A percentile compares a stretch with the other conserved stretches of the same genome.
phyloP scores from a whole-genome alignment of 805 yeast species.

The Zygotorulaspora danielsina region DNA sequence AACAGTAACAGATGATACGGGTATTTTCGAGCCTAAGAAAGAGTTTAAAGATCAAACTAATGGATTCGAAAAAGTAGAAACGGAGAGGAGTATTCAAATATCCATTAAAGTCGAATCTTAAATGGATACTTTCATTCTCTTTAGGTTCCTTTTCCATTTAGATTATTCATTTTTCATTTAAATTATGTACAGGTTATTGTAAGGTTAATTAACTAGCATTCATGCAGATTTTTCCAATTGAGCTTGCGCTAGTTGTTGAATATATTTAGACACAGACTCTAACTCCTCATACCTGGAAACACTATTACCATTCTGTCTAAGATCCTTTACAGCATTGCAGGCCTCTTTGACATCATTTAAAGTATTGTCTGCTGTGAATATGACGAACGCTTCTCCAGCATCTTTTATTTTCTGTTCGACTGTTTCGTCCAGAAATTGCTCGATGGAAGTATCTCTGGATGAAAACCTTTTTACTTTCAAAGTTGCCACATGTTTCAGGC shows the following conservation, averaged over 20 bases:
- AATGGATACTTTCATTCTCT: background rate
- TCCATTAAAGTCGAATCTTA: background rate
- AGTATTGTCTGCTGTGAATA: slow-evolving; percentile 45
- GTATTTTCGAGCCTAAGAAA: slow-evolving; percentile 5
- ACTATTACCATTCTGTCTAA: slow-evolving; percentile 41
- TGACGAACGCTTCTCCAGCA: slow-evolving; percentile 43
- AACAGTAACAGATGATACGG: slow-evolving; percentile 9
- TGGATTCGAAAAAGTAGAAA: background rate
- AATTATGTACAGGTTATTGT: slow-evolving; percentile 6
- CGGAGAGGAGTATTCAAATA: background rate
- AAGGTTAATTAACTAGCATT: background rate
- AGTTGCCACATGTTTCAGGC: slow-evolving; percentile 64
- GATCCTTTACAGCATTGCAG: slow-evolving; percentile 40
- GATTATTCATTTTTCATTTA: slow-evolving; percentile 2
- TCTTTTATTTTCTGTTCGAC: slow-evolving; percentile 30
- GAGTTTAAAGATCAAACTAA: slow-evolving; percentile 9
- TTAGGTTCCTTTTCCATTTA: background rate
- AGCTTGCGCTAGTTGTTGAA: slow-evolving; percentile 26
- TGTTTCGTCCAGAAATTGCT: slow-evolving; percentile 27
- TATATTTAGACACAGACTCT: slow-evolving; percentile 34
- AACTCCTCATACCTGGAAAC: slow-evolving; percentile 37
- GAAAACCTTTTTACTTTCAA: slow-evolving; percentile 58
- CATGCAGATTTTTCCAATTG: slow-evolving; percentile 11
- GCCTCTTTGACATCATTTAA: slow-evolving; percentile 41
- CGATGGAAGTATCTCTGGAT: slow-evolving; percentile 44